Percentiles rank a stretch among this genome's conserved stretches.
phyloP scores from a whole-genome alignment of 2,329 filamentous ascomycete genomes.

The Aspergillus chevalieri region DNA sequence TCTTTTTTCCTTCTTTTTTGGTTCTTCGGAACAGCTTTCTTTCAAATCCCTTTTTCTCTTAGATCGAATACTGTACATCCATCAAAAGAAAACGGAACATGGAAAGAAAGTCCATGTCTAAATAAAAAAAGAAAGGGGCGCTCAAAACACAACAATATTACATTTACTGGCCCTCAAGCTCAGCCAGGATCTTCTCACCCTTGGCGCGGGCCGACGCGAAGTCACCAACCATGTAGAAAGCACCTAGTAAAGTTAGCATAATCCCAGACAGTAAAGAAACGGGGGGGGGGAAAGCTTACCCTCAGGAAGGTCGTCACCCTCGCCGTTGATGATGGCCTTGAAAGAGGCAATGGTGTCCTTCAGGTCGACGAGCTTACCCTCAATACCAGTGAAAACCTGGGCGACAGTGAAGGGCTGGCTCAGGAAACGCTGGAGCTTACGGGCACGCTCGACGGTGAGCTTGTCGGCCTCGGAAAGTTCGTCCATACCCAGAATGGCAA shows the following conservation, averaged over 20 bases:
- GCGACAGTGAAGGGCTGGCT: slow-evolving; percentile 95
- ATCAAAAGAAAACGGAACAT: slow-evolving; percentile 32
- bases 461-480: slow-evolving; percentile 98
- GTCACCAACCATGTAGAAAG: slow-evolving; percentile 98
- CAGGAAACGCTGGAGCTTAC: slow-evolving; percentile 99
- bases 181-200: slow-evolving; percentile 99
- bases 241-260: slow-evolving; percentile 37
- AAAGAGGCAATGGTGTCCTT: slow-evolving; percentile 98
- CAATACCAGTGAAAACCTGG: slow-evolving; percentile 68
- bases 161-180: slow-evolving; percentile 62
- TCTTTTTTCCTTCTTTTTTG: slow-evolving; percentile 4
- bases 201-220: slow-evolving; percentile 86
- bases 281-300: slow-evolving; percentile 47
- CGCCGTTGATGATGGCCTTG: slow-evolving; percentile 92
- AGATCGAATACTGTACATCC: slow-evolving; percentile 38
- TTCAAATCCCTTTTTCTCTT: slow-evolving; percentile 25
- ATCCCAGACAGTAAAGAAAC: not conserved
- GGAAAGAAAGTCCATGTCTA: slow-evolving; percentile 28
- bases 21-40: slow-evolving; percentile 10
- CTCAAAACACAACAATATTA: slow-evolving; percentile 35
- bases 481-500: slow-evolving; percentile 99
- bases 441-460: slow-evolving; percentile 99
- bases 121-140: slow-evolving; percentile 25
- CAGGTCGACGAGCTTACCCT: slow-evolving; percentile 93
- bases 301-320: slow-evolving; percentile 93